Conservation (phyloP, 23 red algal species). For the Gracilaria caudata region DNA sequence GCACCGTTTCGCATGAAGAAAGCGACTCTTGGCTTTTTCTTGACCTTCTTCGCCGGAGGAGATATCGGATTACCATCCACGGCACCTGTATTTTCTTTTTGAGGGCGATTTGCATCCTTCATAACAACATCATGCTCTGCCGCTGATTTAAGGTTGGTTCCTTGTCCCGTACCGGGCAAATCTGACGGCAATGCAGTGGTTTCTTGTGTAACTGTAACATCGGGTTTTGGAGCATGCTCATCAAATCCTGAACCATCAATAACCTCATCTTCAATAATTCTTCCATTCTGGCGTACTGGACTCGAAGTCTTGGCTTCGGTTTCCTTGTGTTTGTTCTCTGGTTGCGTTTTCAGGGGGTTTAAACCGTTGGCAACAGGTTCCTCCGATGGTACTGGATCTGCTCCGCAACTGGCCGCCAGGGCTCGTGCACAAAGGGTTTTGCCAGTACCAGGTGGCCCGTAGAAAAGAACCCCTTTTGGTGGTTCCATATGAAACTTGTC, state of each 20-base stretch:
- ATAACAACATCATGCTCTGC: background rate
- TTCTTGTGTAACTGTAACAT: background rate
- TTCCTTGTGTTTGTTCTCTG: background rate
- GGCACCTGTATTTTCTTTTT: background rate
- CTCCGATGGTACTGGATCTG: conserved; percentile 23
- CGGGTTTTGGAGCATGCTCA: background rate
- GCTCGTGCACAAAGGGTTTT: conserved; percentile 95
- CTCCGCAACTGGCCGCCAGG: conserved; percentile 81
- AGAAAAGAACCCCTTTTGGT: conserved; percentile 95
- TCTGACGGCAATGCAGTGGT: background rate
- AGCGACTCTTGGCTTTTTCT: conserved; percentile 72
- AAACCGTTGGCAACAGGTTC: background rate
- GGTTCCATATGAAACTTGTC: conserved; percentile 90
- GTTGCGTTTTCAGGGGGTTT: background rate
- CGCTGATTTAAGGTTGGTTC: too few species aligned
- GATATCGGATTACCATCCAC: background rate
- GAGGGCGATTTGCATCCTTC: background rate
- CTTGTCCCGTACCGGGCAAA: background rate
- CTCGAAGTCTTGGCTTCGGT: background rate
- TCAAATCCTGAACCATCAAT: conserved; percentile 1
- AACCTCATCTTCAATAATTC: background rate
- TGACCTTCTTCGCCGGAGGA: background rate
- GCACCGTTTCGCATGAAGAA: conserved; percentile 99
- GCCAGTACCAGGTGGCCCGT: conserved; percentile 95
- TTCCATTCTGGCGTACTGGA: conserved; percentile 12